Percentiles rank a stretch among this genome's conserved stretches.
Conservation (phyloP, 805 yeast genomes). For the Wickerhamomyces bovis region DNA sequence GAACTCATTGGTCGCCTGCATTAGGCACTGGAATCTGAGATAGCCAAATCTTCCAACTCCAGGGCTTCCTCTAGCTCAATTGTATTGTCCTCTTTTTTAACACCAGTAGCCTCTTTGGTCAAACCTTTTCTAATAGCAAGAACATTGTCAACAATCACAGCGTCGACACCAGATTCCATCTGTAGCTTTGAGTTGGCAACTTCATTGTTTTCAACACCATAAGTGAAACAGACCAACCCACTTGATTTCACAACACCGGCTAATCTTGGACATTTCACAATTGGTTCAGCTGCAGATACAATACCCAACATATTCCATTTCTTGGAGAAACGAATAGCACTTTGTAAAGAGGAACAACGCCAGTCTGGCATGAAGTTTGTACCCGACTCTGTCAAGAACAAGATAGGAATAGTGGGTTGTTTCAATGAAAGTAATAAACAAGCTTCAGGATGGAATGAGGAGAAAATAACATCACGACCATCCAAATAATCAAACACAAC, state of each 20-base stretch:
- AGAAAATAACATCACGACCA: slow-evolving; percentile 82
- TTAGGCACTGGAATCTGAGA: neutral
- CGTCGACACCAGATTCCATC: slow-evolving; percentile 93
- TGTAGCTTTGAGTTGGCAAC: slow-evolving; percentile 81
- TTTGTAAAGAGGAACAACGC: slow-evolving; percentile 81
- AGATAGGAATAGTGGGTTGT: slow-evolving; percentile 89
- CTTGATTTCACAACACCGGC: slow-evolving; percentile 86
- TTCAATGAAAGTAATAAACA: slow-evolving; percentile 81
- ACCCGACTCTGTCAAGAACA: slow-evolving; percentile 87
- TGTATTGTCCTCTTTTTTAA: neutral
- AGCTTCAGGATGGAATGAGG: slow-evolving; percentile 92
- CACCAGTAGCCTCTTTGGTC: slow-evolving; percentile 27
- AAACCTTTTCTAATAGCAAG: slow-evolving; percentile 87
- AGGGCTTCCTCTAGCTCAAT: neutral
- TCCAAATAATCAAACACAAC: slow-evolving; percentile 71
- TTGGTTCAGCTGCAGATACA: slow-evolving; percentile 82
- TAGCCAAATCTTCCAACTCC: neutral
- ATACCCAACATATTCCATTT: slow-evolving; percentile 90
- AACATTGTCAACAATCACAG: slow-evolving; percentile 95
- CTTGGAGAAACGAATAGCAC: slow-evolving; percentile 84
- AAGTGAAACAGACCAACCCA: slow-evolving; percentile 90
- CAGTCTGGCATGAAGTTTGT: slow-evolving; percentile 82
- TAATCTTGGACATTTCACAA: slow-evolving; percentile 84
- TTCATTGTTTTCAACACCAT: slow-evolving; percentile 77
- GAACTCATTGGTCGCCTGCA: neutral